Evolutionary conservation across 2,329 filamentous ascomycete genomes (phyloP), one percentile per base, ranked within the genome.

Genomic region (Neofusicoccum sp.): DNA sequence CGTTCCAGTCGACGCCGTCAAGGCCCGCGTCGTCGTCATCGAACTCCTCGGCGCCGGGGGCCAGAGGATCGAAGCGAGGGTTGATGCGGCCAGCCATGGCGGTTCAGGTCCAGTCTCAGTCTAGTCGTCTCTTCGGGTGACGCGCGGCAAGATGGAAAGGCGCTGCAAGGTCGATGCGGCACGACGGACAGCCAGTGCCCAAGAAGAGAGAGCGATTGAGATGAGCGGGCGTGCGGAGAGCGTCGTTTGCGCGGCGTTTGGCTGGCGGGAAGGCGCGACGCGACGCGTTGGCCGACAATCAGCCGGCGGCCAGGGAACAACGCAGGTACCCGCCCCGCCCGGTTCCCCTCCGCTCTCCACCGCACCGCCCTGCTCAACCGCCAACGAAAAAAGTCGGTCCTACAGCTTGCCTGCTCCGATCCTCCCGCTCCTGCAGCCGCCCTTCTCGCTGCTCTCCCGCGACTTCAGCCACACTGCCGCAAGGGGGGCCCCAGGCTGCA

Each of bases 361-460:
- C 28, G 11, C 34, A 30, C 20, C 36, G 14, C 36, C n/a, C 36
- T 11, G 14, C 36, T 40, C 36, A 40, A 40, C 36, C 14, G 36
- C 34, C 51, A 2, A 20, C 38, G 26, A 56, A 34, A 56, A 43
- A 43, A n/a, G n/a, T 33, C 51, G 38, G 51, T 28, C 51, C 51
- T 38, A 31, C 51, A 4, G 8, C 49, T 12, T n/a, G 34, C 36
- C 38, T 56, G 26, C 38, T 31, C 20, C 38, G 51, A 56, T 56
- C 51, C 20, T 20, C 38, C 51, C 51, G 51, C 33, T 38, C 38
- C 6, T n/a, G n/a, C 51, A 7, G 9, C 51, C 20, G 38, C 51
- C 38, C 24, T 36, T 38, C 51, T 33, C 43, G 51, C 28, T 56
- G 51, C 51, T 33, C 38, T 56, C 51, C 51, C 51, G 51, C 36